A percentile compares a stretch with the other conserved stretches of the same genome.
These are phyloP conservation scores for Scortechinia acanthostroma DNA, from an alignment of 2,329 filamentous ascomycete genomes.

Conservation along the genomic window DNA sequence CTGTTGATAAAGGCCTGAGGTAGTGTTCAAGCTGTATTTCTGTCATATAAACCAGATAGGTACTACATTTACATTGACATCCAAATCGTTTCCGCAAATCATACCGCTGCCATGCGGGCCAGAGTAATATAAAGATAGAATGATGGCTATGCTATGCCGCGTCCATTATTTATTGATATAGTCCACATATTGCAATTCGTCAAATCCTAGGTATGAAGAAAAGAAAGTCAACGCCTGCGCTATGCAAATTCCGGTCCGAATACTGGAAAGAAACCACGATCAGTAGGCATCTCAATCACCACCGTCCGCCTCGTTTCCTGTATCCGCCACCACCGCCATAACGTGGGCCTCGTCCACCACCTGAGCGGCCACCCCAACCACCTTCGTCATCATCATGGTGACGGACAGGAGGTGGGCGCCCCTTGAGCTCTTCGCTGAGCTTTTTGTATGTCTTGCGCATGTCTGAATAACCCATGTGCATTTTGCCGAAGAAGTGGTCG, in stretches of 20 bases:
- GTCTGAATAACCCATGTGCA: conserved; percentile 95
- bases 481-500: conserved; percentile 98
- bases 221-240: not conserved
- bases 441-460: conserved; percentile 90
- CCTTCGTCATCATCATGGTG: conserved; percentile 27
- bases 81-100: no score
- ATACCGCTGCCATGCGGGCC: no score
- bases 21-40: no score
- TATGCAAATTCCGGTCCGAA: not conserved
- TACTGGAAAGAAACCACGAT: not conserved
- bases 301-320: not conserved
- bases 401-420: conserved; percentile 52
- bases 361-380: conserved; percentile 36
- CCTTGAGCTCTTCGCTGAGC: conserved; percentile 81
- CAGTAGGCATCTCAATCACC: not conserved
- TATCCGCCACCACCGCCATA: conserved; percentile 38
- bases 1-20: no score
- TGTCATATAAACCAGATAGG: no score
- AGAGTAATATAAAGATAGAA: no score
- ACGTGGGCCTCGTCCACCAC: conserved; percentile 36
- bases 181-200: no score
- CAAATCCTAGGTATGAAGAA: no score
- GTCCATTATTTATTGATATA: no score
- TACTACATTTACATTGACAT: no score
- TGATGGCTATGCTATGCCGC: no score